Conservation (phyloP, 305 asterid genomes). For the Nicotiana rustica region DNA sequence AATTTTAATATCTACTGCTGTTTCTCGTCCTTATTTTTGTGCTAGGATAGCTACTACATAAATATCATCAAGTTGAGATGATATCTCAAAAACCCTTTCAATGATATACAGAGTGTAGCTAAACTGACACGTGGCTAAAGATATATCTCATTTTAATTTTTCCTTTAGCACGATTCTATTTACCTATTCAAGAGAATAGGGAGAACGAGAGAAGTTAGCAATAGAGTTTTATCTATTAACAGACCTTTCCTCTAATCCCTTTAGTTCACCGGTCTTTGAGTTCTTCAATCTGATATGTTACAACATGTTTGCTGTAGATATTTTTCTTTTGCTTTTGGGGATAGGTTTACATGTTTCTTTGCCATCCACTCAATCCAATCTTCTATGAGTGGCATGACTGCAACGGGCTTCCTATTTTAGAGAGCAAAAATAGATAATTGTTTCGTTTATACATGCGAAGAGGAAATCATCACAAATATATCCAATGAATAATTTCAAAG, state of each 20-base stretch:
- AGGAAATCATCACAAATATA: not conserved
- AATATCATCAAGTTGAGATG: not conserved
- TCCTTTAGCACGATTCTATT: constrained; percentile 18
- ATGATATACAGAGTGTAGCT: constrained; percentile 16
- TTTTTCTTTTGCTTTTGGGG: constrained; percentile 12
- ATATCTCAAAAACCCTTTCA: not conserved
- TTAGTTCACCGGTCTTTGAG: constrained; percentile 21
- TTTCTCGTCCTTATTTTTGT: constrained; percentile 22
- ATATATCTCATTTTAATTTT: not conserved
- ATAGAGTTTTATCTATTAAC: constrained; percentile 2
- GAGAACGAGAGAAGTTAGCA: not conserved
- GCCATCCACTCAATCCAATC: not conserved
- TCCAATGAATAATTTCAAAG: constrained; percentile 23
- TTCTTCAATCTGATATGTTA: constrained; percentile 16
- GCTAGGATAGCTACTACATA: not conserved
- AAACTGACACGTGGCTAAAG: not conserved
- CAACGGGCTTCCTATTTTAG: not conserved
- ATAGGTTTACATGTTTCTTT: not conserved
- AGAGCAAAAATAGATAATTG: constrained; percentile 3
- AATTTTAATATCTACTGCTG: constrained; percentile 16
- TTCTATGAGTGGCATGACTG: constrained; percentile 7
- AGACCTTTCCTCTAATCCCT: not conserved
- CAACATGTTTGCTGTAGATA: constrained; percentile 6
- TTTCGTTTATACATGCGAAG: not conserved
- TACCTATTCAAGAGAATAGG: constrained; percentile 4